phyloP scores from a whole-genome alignment of 805 yeast species.

The Lipomyces sp. region DNA sequence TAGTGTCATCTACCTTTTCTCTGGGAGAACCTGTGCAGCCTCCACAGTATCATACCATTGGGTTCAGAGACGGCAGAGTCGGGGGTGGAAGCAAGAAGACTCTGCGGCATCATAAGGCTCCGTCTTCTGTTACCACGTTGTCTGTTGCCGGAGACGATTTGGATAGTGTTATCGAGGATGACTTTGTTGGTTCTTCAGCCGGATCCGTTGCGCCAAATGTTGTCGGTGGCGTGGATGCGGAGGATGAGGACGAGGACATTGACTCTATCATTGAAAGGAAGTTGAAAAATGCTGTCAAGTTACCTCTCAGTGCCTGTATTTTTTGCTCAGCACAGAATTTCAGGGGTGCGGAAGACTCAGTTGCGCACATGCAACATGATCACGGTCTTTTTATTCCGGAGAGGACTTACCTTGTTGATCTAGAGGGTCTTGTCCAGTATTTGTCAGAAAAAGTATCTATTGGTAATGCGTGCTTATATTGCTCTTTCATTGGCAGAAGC shows the following conservation, averaged over 20 bases:
- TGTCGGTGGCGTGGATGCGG: slow-evolving; percentile 12
- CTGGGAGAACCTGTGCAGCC: slow-evolving; percentile 14
- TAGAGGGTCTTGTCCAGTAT: slow-evolving; percentile 72
- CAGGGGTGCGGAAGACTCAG: slow-evolving; percentile 60
- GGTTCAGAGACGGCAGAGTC: slow-evolving; percentile 24
- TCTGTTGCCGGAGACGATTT: slow-evolving; percentile 8
- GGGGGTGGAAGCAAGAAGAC: slow-evolving; percentile 25
- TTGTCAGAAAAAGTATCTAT: slow-evolving; percentile 79
- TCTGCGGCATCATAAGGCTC: slow-evolving; percentile 12
- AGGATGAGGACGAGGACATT: slow-evolving; percentile 32
- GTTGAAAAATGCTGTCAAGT: slow-evolving; percentile 30
- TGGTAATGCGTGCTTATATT: slow-evolving; percentile 82
- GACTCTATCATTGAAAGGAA: slow-evolving; percentile 30
- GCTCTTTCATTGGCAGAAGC: slow-evolving; percentile 82
- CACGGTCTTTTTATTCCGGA: slow-evolving; percentile 94
- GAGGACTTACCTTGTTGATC: slow-evolving; percentile 65
- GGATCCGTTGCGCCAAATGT: not conserved
- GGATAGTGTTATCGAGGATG: slow-evolving; percentile 4
- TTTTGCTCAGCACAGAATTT: slow-evolving; percentile 55
- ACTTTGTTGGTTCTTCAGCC: not conserved
- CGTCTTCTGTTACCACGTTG: slow-evolving; percentile 1
- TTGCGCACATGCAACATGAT: slow-evolving; percentile 73
- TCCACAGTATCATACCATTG: not conserved
- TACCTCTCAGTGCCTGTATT: slow-evolving; percentile 48
- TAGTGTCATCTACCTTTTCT: slow-evolving; percentile 13